Base-by-base conservation (phyloP, 495 filamentous ascomycete genomes). In the Haplographium delicatum region DNA sequence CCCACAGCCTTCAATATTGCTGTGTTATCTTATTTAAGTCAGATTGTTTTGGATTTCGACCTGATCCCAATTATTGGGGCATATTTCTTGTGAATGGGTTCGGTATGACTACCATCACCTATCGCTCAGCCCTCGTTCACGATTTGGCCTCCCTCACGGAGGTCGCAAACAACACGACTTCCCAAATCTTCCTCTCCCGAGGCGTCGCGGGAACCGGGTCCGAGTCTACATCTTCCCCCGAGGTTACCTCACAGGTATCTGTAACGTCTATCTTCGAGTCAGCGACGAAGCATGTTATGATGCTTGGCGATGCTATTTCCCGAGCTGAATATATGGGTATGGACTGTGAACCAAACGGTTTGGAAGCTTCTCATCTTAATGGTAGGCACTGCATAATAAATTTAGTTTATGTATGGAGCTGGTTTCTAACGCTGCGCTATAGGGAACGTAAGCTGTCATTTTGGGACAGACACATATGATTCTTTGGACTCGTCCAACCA, bases 111-210 rank as follows among this genome's bases (percentile, higher is more conserved):
- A 31, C 54, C 30, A 8, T 51, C 20, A 51, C 45, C 18, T 57
- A 59, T 40, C 49, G 55, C 25, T 56, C 54, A 20, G 53, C 49
- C 13, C 18, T 57, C n/a, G 41, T 56, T 41, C 23, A 31, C 22
- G 9, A 53, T 27, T 6, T 47, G 1, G 54, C 44, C 44, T 58
- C 51, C 45, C 8, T 7, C 4, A 6, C 48, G 34, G 47, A 46
- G 51, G 44, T 47, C 18, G 11, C 24, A 30, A 40, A 49, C 53
- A 67, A 40, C 1, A 70, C 65, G 69, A 67, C 69, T 64, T 72
- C 68, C 25, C 65, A 70, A 38, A 69, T 72, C 18, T 58, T 69
- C 26, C 60, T 72, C 27, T 70, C 68, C 23, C 48, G 66, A 38
- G 65, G 61, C 25, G 64, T 72, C 28, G 66, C 65, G 13, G 65